Percentiles rank a stretch among this genome's conserved stretches.
Evolutionary conservation across 1,284 basidiomycete genomes (phyloP).

Genomic region (Bjerkandera adusta): DNA sequence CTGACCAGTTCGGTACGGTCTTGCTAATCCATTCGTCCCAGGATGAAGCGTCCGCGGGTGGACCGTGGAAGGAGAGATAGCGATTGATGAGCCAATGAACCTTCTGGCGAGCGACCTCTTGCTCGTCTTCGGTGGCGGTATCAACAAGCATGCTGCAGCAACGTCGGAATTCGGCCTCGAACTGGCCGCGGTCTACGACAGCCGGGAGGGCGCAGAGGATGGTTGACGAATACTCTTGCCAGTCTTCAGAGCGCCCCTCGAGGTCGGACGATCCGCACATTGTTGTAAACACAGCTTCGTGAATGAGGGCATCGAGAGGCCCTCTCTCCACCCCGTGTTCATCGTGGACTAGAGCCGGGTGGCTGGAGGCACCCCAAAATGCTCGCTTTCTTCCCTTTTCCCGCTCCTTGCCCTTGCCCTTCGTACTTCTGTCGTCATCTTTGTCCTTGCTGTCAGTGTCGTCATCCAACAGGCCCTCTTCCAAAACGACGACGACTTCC

Average conservation of each 20-base stretch:
- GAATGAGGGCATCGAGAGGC: conserved; percentile 71
- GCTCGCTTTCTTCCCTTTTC: conserved; percentile 57
- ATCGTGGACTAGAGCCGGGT: conserved; percentile 63
- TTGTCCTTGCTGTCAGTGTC: conserved; percentile 33
- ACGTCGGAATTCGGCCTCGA: conserved; percentile 69
- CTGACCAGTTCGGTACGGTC: conserved; percentile 41
- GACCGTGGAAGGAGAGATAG: conserved; percentile 58
- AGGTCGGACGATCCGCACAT: conserved; percentile 7
- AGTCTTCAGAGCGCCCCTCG: no score
- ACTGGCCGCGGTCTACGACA: conserved; percentile 49
- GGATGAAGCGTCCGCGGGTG: conserved; percentile 44
- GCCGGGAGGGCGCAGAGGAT: conserved; percentile 58
- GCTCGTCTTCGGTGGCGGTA: conserved; percentile 45
- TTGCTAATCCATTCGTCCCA: conserved; percentile 62
- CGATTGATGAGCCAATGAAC: conserved; percentile 64
- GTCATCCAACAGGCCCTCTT: conserved; percentile 43
- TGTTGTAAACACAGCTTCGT: conserved; percentile 65
- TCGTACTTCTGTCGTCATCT: conserved; percentile 29
- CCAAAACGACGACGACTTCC: conserved; percentile 49
- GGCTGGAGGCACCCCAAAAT: conserved; percentile 75
- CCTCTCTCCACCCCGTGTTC: conserved; percentile 54
- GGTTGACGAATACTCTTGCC: conserved; percentile 62
- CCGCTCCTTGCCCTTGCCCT: conserved; percentile 28
- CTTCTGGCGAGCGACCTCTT: conserved; percentile 37
- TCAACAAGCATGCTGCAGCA: conserved; percentile 62